Conservation (phyloP, 2,329 filamentous ascomycete species). For the Exophiala dermatitidis region DNA sequence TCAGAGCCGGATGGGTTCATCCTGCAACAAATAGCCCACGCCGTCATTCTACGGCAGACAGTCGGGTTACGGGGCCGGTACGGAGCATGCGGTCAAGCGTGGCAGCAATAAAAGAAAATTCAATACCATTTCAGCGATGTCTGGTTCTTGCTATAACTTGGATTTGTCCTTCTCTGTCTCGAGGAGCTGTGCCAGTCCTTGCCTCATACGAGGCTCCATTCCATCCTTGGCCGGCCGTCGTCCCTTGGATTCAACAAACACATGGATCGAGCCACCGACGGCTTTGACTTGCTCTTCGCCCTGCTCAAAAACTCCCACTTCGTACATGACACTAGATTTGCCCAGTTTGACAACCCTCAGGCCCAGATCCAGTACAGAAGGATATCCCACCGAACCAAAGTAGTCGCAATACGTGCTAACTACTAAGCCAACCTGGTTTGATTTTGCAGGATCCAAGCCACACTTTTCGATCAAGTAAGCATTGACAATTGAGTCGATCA, state of each 20-base stretch:
- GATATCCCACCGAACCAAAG: constrained; percentile 73
- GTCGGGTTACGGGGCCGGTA: constrained; percentile 3
- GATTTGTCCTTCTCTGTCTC: constrained; percentile 1
- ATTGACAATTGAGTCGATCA: constrained; percentile 88
- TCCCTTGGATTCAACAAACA: constrained; percentile 71
- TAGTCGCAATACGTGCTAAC: constrained; percentile 81
- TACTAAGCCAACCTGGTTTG: constrained; percentile 70
- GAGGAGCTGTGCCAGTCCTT: constrained; percentile 5
- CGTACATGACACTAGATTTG: constrained; percentile 80
- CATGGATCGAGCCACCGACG: constrained; percentile 79
- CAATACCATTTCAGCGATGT: constrained; percentile 13
- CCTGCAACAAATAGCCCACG: constrained; percentile 3
- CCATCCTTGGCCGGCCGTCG: constrained; percentile 57
- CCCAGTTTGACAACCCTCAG: constrained; percentile 78
- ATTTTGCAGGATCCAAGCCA: constrained; percentile 62
- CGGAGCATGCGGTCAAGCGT: constrained; percentile 7
- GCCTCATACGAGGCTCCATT: constrained; percentile 44
- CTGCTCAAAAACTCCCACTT: constrained; percentile 76
- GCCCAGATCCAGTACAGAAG: constrained; percentile 73
- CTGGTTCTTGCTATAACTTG: constrained; percentile 1
- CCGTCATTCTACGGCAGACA: constrained; percentile 1
- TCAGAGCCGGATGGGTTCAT: constrained; percentile 6
- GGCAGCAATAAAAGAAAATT: constrained; percentile 11
- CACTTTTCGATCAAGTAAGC: constrained; percentile 76
- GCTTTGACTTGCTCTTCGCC: constrained; percentile 68